phyloP scores from a whole-genome alignment of 2,329 filamentous ascomycete species.

The Didymella glomerata region DNA sequence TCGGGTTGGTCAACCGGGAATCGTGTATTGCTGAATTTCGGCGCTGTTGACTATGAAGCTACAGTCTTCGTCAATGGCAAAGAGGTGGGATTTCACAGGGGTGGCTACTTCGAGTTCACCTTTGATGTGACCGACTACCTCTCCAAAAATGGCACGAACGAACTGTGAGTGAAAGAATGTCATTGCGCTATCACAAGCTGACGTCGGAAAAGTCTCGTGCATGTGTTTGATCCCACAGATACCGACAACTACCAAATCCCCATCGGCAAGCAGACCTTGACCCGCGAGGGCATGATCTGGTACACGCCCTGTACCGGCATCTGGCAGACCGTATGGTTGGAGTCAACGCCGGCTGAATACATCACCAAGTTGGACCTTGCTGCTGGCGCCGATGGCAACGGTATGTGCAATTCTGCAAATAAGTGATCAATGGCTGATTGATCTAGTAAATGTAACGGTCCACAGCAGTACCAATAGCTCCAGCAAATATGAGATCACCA shows the following conservation, averaged over 20 bases:
- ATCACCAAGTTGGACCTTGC: constrained; percentile 67
- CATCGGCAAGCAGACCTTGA: constrained; percentile 69
- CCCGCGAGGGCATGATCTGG: constrained; percentile 68
- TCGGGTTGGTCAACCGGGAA: constrained; percentile 55
- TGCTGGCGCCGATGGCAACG: constrained; percentile 54
- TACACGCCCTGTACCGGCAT: constrained; percentile 78
- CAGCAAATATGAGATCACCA: constrained; percentile 49
- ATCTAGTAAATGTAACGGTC: constrained; percentile 64
- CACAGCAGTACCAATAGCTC: constrained; percentile 55
- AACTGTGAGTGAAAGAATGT: constrained; percentile 56
- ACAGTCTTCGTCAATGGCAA: constrained; percentile 67
- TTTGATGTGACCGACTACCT: constrained; percentile 64
- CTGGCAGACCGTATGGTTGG: constrained; percentile 78
- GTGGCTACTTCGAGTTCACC: constrained; percentile 70
- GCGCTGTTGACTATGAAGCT: constrained; percentile 66
- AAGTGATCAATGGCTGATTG: constrained; percentile 22
- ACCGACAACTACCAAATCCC: constrained; percentile 64
- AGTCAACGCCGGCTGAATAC: constrained; percentile 66
- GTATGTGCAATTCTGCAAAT: constrained; percentile 22
- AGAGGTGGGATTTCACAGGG: constrained; percentile 62
- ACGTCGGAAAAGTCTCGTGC: constrained; percentile 61
- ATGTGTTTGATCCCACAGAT: constrained; percentile 74
- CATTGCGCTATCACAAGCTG: background rate
- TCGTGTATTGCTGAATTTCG: constrained; percentile 63
- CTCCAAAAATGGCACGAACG: constrained; percentile 58